Conservation (phyloP, 164 flowering plant genomes). For the Akebia trifoliata region DNA sequence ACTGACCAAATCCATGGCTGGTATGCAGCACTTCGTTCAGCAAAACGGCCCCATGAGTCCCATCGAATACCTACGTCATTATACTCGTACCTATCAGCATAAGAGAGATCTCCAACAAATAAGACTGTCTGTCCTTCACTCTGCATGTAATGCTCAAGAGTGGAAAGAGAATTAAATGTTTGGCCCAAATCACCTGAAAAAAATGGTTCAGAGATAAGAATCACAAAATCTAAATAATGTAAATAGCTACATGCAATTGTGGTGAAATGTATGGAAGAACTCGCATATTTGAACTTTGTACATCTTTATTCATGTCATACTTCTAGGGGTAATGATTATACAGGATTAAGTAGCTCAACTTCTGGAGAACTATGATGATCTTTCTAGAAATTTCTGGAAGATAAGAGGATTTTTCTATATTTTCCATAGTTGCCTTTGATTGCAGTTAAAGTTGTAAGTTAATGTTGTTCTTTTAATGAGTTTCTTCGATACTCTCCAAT, state of each 20-base stretch:
- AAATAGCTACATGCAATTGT: neutral
- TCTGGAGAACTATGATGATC: too few relatives aligned
- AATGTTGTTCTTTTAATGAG: too few relatives aligned
- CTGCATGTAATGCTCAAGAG: constrained; percentile 78
- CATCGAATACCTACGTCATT: constrained; percentile 81
- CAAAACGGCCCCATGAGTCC: constrained; percentile 96
- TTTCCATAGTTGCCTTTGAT: too few relatives aligned
- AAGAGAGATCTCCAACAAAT: constrained; percentile 95
- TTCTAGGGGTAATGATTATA: too few relatives aligned
- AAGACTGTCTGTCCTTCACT: constrained; percentile 69
- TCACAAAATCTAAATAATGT: neutral
- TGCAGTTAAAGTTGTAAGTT: too few relatives aligned
- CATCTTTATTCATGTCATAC: too few relatives aligned
- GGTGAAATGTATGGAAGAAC: too few relatives aligned
- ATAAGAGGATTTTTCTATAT: too few relatives aligned
- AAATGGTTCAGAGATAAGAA: constrained; percentile 4
- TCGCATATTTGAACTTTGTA: too few relatives aligned
- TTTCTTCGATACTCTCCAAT: too few relatives aligned
- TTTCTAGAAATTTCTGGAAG: too few relatives aligned
- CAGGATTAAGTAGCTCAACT: too few relatives aligned
- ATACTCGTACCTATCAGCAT: constrained; percentile 80
- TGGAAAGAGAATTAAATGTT: constrained; percentile 87
- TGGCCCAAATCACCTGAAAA: constrained; percentile 93
- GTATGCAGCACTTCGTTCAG: constrained; percentile 75
- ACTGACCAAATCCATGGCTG: constrained; percentile 98